Evolutionary conservation across 208 protist species (phyloP), one percentile per base, ranked within the genome.

Genomic region (Trypanosoma melophagium): DNA sequence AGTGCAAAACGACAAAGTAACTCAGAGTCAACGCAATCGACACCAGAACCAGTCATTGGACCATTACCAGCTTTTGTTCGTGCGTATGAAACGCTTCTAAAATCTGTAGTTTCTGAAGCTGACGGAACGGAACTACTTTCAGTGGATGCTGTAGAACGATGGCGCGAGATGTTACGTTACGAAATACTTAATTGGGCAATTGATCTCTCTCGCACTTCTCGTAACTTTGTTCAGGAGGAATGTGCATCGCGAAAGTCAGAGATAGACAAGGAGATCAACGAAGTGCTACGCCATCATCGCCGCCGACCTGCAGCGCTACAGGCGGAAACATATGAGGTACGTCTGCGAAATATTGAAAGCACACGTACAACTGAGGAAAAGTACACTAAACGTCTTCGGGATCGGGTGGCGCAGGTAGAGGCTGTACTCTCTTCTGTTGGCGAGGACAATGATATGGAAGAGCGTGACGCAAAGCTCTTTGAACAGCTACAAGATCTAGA

Each of bases 281-380:
- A 89, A 19, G 54, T 86, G 3, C 69, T 96, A 56, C 83, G 91
- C 16, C 73, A 84, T 60, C 87, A 96, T 69, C 84, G 85, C 13
- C 86, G 87, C 55, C 87, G 91, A 8, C 83, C 88, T 3, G 87
- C 91, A 13, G 74, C 83, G 35, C 73, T 94, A 28, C 91, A 96
- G 71, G 84, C 85, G 13, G 81, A 91, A 51, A 49, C 82, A 17
- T 93, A 92, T 63, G 87, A 96, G 59, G 74, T 76, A 19, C 87
- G 91, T 2, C 65, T 93, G 60, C 87, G 91, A 17, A 81, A 92
- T 74, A 74, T 96, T 54, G 83, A 83, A 47, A 78, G 85, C 57
- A 52, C 65, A 19, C 75, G 60, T 22, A 77, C 77, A 49, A 47
- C 70, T 8, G 76, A 76, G 9, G 86, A 89, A 60, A 90, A 87